Conservation (phyloP, 768 basidiomycete species). For the Russula virescens region DNA sequence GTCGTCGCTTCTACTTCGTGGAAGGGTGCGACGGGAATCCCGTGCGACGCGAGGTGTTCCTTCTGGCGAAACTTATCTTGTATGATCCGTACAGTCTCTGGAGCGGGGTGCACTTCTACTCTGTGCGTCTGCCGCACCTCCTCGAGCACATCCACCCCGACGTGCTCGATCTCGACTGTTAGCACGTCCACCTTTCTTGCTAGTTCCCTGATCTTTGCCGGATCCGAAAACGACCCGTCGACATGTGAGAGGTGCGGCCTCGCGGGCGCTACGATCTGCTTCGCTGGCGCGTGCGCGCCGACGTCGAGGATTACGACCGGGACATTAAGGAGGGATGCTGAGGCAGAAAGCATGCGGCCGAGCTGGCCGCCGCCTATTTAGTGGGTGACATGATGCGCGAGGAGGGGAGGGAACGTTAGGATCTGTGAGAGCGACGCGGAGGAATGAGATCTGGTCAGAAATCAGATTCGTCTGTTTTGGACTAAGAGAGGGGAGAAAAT, state of each 20-base stretch:
- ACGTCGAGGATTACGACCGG: conserved; percentile 80
- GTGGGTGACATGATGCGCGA: neutral
- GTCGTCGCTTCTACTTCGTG: conserved; percentile 50
- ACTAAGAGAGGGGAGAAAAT: neutral
- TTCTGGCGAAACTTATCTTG: conserved; percentile 74
- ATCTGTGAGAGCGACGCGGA: neutral
- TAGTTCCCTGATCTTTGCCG: conserved; percentile 70
- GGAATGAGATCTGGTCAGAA: neutral
- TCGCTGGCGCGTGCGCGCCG: conserved; percentile 78
- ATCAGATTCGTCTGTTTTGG: neutral
- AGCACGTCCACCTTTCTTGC: conserved; percentile 78
- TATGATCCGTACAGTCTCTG: conserved; percentile 76
- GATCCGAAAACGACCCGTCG: conserved; percentile 85
- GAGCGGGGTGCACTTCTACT: conserved; percentile 59
- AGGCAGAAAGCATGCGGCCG: conserved; percentile 91
- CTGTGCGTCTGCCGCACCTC: conserved; percentile 42
- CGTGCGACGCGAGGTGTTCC: conserved; percentile 44
- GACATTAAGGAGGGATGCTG: conserved; percentile 83
- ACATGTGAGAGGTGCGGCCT: conserved; percentile 52
- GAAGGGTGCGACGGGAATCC: conserved; percentile 55
- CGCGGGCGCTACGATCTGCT: conserved; percentile 68
- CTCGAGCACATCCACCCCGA: conserved; percentile 70
- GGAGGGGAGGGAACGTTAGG: neutral
- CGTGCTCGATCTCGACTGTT: conserved; percentile 97
- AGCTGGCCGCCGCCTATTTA: conserved; percentile 87